Conservation (phyloP, 371 early-diverging fungal genomes). For the Apophysomyces elegans region DNA sequence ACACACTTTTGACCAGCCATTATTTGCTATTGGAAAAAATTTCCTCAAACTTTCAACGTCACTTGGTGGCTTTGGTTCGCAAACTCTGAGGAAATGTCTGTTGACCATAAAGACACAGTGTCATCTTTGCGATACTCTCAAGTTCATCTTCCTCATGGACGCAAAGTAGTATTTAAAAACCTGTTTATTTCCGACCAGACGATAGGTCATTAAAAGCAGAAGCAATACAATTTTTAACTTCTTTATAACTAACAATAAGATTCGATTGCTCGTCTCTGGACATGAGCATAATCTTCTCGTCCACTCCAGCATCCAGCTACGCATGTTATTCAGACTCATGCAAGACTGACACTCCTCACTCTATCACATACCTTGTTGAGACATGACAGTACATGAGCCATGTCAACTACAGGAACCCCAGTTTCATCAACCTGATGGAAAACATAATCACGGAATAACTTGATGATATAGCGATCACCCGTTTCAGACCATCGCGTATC, state of each 20-base stretch:
- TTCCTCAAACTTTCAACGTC: slow-evolving; percentile 1
- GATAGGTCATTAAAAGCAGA: slow-evolving; percentile 79
- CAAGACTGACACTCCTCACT: not conserved
- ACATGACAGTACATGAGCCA: slow-evolving; percentile 92
- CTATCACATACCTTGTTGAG: slow-evolving; percentile 84
- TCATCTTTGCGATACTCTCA: too few relatives aligned
- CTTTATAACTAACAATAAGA: slow-evolving; percentile 89
- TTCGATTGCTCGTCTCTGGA: slow-evolving; percentile 95
- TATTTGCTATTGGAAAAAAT: not conserved
- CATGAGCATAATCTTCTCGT: slow-evolving; percentile 89
- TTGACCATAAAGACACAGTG: too few relatives aligned
- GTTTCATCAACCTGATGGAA: slow-evolving; percentile 94
- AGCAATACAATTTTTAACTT: slow-evolving; percentile 88
- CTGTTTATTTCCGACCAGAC: slow-evolving; percentile 28
- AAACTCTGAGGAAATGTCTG: too few relatives aligned
- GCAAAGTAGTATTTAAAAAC: too few relatives aligned
- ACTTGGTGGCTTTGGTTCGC: not conserved
- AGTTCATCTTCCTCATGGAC: too few relatives aligned
- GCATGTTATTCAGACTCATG: not conserved
- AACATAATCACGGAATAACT: slow-evolving; percentile 94
- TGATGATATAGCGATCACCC: slow-evolving; percentile 94
- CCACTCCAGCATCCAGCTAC: slow-evolving; percentile 91
- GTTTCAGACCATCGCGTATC: slow-evolving; percentile 96
- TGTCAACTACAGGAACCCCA: slow-evolving; percentile 85
- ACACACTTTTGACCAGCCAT: not conserved